Evolutionary conservation across 306 rosid genomes (phyloP), one percentile per base, ranked within the genome.

Genomic region (Casuarina cunninghamiana): DNA sequence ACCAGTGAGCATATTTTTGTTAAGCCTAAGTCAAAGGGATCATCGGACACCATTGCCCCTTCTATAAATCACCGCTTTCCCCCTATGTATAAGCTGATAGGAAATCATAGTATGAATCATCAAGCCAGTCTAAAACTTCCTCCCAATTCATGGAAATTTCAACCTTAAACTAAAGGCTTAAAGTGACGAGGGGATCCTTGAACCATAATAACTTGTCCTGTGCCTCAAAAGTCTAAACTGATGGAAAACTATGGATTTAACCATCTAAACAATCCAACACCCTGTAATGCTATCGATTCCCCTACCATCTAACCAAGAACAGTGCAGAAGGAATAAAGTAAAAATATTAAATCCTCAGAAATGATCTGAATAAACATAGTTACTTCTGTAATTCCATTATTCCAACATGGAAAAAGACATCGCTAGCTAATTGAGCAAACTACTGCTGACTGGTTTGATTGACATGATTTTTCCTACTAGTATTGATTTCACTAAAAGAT

Each of bases 301-400:
- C 69, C 69, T 37, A 63, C 6, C 37, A 63, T 63, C 69, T 63
- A 15, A 38, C 69, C 69, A 38, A 13, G 46, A 38, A 63, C 69
- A 63, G 46, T 63, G 69, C 69, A 63, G 5, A 44, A 0, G 19
- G 21, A 42, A 32, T 62, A 37, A 37, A 11, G 69, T 63, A 38
- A 38, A 63, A 45, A 16, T 16, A 38, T 11, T 15, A 13, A 63
- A 38, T 63, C 19, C 69, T 1, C 37, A 32, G n/a, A n/a, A 2
- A 12, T 11, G 69, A 11, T 11, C 45, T 42, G 16, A 39, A 2
- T 7, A 42, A 66, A 8, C 32, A 43, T n/a, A 41, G 7, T 41
- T 41, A 42, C 50, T 41, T 42, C 71, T 9, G 42, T 26, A 13
- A 3, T 15, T 7, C 13, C 2, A 66, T 66, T 66, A 17, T 37